These are phyloP conservation scores for Cyclotella atomus DNA, from an alignment of 108 stramenopile species.

Conservation along the genomic window DNA sequence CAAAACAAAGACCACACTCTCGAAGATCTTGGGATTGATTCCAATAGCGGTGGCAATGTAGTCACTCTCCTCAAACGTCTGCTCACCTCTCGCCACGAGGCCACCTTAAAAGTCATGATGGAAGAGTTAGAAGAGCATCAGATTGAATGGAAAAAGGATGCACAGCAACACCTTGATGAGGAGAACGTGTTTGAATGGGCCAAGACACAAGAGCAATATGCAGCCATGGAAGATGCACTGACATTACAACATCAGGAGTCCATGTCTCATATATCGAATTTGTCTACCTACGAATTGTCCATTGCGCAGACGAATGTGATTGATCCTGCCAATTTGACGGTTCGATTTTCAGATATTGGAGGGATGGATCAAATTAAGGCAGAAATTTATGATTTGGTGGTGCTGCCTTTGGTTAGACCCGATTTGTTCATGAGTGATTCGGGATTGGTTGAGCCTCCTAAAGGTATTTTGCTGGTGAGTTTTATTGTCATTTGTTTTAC, in stretches of 20 bases:
- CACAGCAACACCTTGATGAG: slow-evolving; percentile 16
- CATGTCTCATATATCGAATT: slow-evolving; percentile 7
- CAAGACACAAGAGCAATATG: slow-evolving; percentile 15
- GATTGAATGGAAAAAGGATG: slow-evolving; percentile 6
- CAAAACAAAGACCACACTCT: slow-evolving; percentile 1
- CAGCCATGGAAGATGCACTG: slow-evolving; percentile 14
- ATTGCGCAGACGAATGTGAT: slow-evolving; percentile 82
- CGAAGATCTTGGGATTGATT: slow-evolving; percentile 21
- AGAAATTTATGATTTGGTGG: slow-evolving; percentile 92
- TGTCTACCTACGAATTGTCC: slow-evolving; percentile 70
- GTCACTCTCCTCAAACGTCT: slow-evolving; percentile 13
- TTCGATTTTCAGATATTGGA: slow-evolving; percentile 85
- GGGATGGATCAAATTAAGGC: slow-evolving; percentile 87
- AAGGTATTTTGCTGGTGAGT: slow-evolving; percentile 86
- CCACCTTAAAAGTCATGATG: slow-evolving; percentile 34
- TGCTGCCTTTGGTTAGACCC: slow-evolving; percentile 89
- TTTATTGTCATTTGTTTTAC: slow-evolving; percentile 63
- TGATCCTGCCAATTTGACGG: slow-evolving; percentile 72
- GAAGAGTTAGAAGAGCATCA: slow-evolving; percentile 38
- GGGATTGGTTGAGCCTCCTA: slow-evolving; percentile 76
- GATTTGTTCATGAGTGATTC: slow-evolving; percentile 70
- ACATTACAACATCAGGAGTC: slow-evolving; percentile 34
- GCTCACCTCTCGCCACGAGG: slow-evolving; percentile 29
- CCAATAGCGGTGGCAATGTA: slow-evolving; percentile 11
- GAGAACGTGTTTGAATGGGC: background rate